Evolutionary conservation across 2,329 filamentous ascomycete genomes (phyloP), one percentile per base, ranked within the genome.

Genomic region (Pyrenophora graminea): DNA sequence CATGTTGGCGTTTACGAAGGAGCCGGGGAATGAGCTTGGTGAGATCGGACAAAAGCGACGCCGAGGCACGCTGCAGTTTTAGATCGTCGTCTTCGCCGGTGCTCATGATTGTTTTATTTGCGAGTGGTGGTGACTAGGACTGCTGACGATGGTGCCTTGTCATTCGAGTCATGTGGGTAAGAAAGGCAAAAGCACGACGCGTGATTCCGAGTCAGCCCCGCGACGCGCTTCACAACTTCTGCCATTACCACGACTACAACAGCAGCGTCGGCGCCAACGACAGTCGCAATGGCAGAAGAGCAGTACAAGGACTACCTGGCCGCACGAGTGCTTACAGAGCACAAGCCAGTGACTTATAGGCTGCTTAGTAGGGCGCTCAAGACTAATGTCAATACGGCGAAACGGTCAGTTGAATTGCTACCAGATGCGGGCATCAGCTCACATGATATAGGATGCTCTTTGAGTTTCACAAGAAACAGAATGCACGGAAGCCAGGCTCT

Each of bases 371-470:
- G 93, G 66, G 88, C 87, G 33, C 76, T 97, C 46, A 88, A 91
- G 66, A 82, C 96, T 38, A 89, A 97, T 71, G 87, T 89, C 71
- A 94, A 95, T 69, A 79, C 83, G 37, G 94, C 94, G 10, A 99
- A 99, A 75, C 86, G 92, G 92, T 95, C 77, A 59, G 83, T 72
- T 53, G 19, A 19, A 9, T 15, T 17, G 27, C 25, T 25, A 45
- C 37, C 10, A 31, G 6, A 25, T 8, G 27, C 36, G n/a, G 39
- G 23, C 30, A 17, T 31, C 6, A 36, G 34, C 67, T 71, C 15
- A 73, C 39, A 4, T 5, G 51, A 17, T 30, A 1, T 32, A 96
- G 88, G 72, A 95, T 94, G 83, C 84, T 92, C 13, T 95, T 85
- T 74, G 89, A 96, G 27, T 97, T 96, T 62, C 85, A 97, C 71